Conservation (phyloP, 768 basidiomycete genomes). For the Leccinum fibrillosum region DNA sequence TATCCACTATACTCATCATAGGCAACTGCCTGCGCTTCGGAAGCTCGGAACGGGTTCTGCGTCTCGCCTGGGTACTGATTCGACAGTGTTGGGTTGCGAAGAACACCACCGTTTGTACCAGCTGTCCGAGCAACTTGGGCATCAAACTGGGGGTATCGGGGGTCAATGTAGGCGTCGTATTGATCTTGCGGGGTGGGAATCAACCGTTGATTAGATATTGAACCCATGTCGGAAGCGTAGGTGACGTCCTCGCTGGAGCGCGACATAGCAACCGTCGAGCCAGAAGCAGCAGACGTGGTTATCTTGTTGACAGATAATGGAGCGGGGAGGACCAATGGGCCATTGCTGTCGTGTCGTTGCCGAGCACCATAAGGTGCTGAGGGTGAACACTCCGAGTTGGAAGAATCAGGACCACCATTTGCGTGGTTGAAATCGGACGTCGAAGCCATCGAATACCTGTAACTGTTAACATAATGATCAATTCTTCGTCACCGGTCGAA, state of each 20-base stretch:
- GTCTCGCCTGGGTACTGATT: slow-evolving; percentile 45
- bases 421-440: slow-evolving; percentile 69
- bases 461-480: slow-evolving; percentile 34
- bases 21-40: slow-evolving; percentile 40
- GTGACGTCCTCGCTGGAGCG: slow-evolving; percentile 44
- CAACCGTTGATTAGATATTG: slow-evolving; percentile 43
- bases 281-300: slow-evolving; percentile 40
- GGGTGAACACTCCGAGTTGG: slow-evolving; percentile 57
- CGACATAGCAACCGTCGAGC: slow-evolving; percentile 40
- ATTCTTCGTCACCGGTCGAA: slow-evolving; percentile 8
- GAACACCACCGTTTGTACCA: slow-evolving; percentile 35
- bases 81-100: slow-evolving; percentile 37
- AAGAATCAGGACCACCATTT: slow-evolving; percentile 50
- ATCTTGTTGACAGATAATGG: slow-evolving; percentile 63
- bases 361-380: slow-evolving; percentile 39
- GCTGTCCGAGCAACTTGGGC: slow-evolving; percentile 39
- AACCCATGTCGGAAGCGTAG: slow-evolving; percentile 34
- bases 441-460: slow-evolving; percentile 76
- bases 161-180: slow-evolving; percentile 27
- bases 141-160: slow-evolving; percentile 35
- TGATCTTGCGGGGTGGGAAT: slow-evolving; percentile 36
- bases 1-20: slow-evolving; percentile 37
- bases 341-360: slow-evolving; percentile 64
- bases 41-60: slow-evolving; percentile 55
- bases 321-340: slow-evolving; percentile 71